Base-by-base conservation (phyloP, 345 rosid genomes). In the Erucastrum elatum region DNA sequence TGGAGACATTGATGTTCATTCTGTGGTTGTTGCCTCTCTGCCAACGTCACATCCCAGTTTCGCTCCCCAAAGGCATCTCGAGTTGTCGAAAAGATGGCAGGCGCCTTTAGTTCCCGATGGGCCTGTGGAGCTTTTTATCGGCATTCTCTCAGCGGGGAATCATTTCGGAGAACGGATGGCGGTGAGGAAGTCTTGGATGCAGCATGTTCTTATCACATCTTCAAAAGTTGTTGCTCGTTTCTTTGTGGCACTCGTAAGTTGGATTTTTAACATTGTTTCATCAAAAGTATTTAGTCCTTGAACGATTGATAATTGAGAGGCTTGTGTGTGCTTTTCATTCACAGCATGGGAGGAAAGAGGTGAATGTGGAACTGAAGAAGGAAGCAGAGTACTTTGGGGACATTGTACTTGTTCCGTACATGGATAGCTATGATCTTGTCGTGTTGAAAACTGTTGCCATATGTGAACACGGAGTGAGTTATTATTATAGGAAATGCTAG, bases 131-230 rank as follows among this genome's bases (percentile, higher is more conserved):
- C 81, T 94, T 64, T 94, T 92, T 55, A 87, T 92, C 0, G 98
- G 98, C 64, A 80, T 94, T 75, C 98, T 94, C 66, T 94, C 98
- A 2, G 97, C 97, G 0, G 98, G 97, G 70, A 94, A 90, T 81
- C 97, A 94, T 86, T 94, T 94, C 59, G 84, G 90, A 11, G 98
- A 94, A 85, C 87, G 98, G 69, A 94, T 94, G 98, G 97, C 98
- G 13, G 92, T 88, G 74, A 89, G 98, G 85, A 94, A 86, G 82
- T 86, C 97, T 4, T 94, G 98, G 98, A 91, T 94, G 95, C 97
- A 88, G 80, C 92, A 94, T 81, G 80, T 80, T 31, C 92, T 92
- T 75, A 85, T 94, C 58, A 86, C 84, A 63, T 89, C 98, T 79
- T 87, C 98, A 34, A 85, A 85, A 77, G 97, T 88, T 31, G 97